A percentile compares a stretch with the other conserved stretches of the same genome.
Evolutionary conservation across 2,329 filamentous ascomycete species (phyloP).

Genomic region (Apiospora arundinis): DNA sequence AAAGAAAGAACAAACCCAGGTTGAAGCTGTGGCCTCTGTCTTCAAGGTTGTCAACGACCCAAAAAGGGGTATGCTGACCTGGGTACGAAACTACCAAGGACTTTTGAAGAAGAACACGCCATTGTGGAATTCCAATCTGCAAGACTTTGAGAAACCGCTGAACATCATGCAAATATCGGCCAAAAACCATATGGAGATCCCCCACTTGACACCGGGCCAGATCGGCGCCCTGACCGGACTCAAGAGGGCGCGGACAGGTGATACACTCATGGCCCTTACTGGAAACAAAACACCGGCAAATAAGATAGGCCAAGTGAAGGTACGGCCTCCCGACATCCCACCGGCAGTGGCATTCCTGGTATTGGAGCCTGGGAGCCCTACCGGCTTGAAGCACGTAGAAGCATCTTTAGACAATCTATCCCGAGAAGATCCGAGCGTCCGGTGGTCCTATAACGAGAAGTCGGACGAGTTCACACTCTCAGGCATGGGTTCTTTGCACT

Average conservation of each 20-base stretch:
- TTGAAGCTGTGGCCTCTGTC: constrained; percentile 67
- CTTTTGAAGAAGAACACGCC: constrained; percentile 74
- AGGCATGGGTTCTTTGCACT: constrained; percentile 94
- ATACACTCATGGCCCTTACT: constrained; percentile 82
- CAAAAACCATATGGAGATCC: constrained; percentile 83
- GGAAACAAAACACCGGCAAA: constrained; percentile 68
- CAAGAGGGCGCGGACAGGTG: constrained; percentile 90
- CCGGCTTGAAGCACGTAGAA: constrained; percentile 81
- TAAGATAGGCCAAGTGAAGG: constrained; percentile 75
- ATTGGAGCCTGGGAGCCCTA: constrained; percentile 78
- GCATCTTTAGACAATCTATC: constrained; percentile 79
- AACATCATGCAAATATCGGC: constrained; percentile 90
- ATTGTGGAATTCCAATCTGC: constrained; percentile 87
- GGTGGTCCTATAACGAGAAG: constrained; percentile 84
- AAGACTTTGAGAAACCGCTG: constrained; percentile 79
- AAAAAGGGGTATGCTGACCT: constrained; percentile 85
- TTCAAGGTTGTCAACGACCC: constrained; percentile 96
- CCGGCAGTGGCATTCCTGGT: constrained; percentile 97
- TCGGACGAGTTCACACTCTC: constrained; percentile 92
- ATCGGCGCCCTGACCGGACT: constrained; percentile 93
- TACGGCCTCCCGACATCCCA: constrained; percentile 87
- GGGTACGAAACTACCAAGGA: constrained; percentile 90
- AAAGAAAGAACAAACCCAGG: constrained; percentile 42
- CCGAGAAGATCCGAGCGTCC: constrained; percentile 89
- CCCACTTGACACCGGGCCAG: constrained; percentile 81